Base-by-base conservation (phyloP, 208 protist genomes). In the Acanthamoeba healyi region DNA sequence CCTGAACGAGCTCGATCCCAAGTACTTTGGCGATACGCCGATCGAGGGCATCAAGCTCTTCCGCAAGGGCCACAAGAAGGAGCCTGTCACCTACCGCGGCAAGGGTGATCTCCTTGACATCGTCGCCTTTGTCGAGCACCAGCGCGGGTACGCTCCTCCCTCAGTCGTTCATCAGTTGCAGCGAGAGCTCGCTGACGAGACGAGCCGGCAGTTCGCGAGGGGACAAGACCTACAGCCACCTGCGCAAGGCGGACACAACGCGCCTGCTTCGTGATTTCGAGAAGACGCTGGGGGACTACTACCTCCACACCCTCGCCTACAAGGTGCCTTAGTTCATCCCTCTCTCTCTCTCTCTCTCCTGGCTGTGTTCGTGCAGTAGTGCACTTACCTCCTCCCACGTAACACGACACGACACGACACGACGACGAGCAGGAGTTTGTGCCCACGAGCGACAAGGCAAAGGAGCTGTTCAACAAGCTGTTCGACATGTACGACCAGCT, bases 401-500 rank as follows among this genome's bases (percentile, higher is more conserved):
- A n/a, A n/a, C n/a, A n/a, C n/a, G n/a, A n/a, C n/a, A n/a, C n/a
- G n/a, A n/a, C n/a, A n/a, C n/a, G n/a, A n/a, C n/a, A n/a, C n/a
- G n/a, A n/a, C n/a, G n/a, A n/a, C n/a, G n/a, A n/a, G n/a, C n/a
- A n/a, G n/a, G n/a, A 79, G 70, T 79, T 79, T 44, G 70, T 46
- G 70, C 70, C 70, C 3, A 42, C 32, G 26, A 79, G 70, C 42
- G 70, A 79, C 5, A 79, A 79, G 70, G 70, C 70, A 4, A 79
- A 79, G 70, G 34, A 42, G 70, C 29, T 79, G 12, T 79, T 79
- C 70, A 38, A 44, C 12, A 38, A 42, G 70, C 70, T 79, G 36
- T 79, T 79, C 38, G 70, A 79, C 26, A 79, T 79, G 70, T 79
- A 79, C 38, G 70, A 79, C 36, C 70, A 79, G 70, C 10, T 79